Evolutionary conservation across 2,329 filamentous ascomycete species (phyloP), one percentile per base, ranked within the genome.

Genomic region (Trichoderma koningii): DNA sequence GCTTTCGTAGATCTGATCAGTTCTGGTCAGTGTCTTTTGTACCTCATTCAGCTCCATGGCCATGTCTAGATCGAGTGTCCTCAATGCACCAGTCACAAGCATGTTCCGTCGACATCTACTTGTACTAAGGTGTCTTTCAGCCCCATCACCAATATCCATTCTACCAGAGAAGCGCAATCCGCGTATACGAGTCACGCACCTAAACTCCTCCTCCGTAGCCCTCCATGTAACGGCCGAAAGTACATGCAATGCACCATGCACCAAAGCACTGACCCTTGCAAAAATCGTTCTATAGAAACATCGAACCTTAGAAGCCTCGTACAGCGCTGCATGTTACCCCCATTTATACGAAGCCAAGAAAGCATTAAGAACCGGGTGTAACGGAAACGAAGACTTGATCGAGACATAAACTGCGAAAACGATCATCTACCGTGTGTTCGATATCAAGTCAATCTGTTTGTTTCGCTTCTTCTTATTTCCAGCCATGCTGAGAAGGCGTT

Each of bases 111-210:
- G 14, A 38, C 12, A 14, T 38, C 10, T 23, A n/a, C n/a, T n/a
- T n/a, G n/a, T n/a, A n/a, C n/a, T n/a, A n/a, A n/a, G 21, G 21
- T 23, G 3, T 51, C 48, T 17, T 19, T 15, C 10, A 28, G 48
- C 21, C n/a, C 15, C 56, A 30, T 60, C 44, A 2, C 26, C 55
- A 50, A 57, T 7, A 6, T 45, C 41, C 15, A 28, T 21, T n/a
- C n/a, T n/a, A n/a, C n/a, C n/a, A 38, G 34, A 38, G 5, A 14
- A 38, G 34, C 30, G 56, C 56, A 60, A 41, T 47, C 44, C 56
- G 56, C 45, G 30, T 48, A 59, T 60, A 60, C 56, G 56, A 60
- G 44, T 19, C 26, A 38, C 14, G 30, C 6, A 34, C 30, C 30
- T 34, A 34, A 1, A 9, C 9, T 23, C 21, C 30, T 14, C 14